Base-by-base conservation (phyloP, 2,329 filamentous ascomycete genomes). In the Dothideomycetes sp. region DNA sequence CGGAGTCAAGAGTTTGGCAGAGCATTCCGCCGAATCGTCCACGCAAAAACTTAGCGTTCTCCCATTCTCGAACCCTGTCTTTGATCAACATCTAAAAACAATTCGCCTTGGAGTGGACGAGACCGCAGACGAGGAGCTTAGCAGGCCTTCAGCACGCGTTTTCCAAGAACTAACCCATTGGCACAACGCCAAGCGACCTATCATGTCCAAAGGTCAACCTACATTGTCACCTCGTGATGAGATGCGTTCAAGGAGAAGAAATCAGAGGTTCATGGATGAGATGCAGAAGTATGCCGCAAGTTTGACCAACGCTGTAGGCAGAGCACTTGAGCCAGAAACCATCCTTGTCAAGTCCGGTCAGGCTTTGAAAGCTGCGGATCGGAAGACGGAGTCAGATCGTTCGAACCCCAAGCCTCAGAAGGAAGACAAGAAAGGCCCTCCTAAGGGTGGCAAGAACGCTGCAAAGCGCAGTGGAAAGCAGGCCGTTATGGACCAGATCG, bases 261-360 rank as follows among this genome's bases (percentile, higher is more conserved):
- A 80, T 31, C 80, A 86, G 50, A 67, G 65, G 37, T 78, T 76
- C 52, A 81, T 83, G 73, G 70, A 72, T 1, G 78, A 83, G 44
- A 82, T 82, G 59, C 69, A 70, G 19, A 65, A 69, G 1, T 87
- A 86, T 54, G 78, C 82, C 2, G 78, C 77, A 10, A 84, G 79
- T 57, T 64, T 86, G 33, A 82, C 78, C 0, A 80, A 78, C 43
- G 67, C 75, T 0, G 64, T 69, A 2, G 80, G 79, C 3, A 82
- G 77, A 47, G 64, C 63, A 2, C 66, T 84, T 4, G 68, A 80
- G 17, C 78, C 78, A 0, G 78, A 84, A 53, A 74, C 66, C 4
- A 68, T 73, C 15, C 53, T 55, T n/a, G 53, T 34, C 20, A 42
- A 42, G n/a, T 34, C 31, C 12, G 32, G 20, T 13, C 23, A 32